phyloP scores from a whole-genome alignment of 768 basidiomycete genomes.

The Lepiota venenata region DNA sequence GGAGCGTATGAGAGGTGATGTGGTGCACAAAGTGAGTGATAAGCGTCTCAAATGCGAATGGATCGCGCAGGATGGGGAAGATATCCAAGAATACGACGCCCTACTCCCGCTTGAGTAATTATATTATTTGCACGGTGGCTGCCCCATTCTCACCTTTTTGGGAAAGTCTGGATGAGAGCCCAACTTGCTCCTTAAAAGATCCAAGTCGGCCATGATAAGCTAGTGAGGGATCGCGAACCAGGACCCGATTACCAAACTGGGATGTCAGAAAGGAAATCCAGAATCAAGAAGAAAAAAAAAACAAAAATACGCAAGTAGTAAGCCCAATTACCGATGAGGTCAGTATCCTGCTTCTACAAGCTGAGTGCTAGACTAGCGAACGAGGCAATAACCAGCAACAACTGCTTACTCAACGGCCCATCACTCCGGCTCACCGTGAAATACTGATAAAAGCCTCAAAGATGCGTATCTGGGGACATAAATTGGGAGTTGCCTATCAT shows the following conservation, averaged over 20 bases:
- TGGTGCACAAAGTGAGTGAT: conserved; percentile 88
- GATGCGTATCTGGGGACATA: not conserved
- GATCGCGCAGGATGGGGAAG: conserved; percentile 88
- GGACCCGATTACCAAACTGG: not conserved
- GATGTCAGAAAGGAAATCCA: not conserved
- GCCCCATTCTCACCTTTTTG: conserved; percentile 61
- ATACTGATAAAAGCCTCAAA: too few relatives aligned
- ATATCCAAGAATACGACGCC: conserved; percentile 94
- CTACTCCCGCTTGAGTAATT: conserved; percentile 32
- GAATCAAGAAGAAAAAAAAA: too few relatives aligned
- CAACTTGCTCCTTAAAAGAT: conserved; percentile 60
- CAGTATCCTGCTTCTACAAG: too few relatives aligned
- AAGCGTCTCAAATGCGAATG: conserved; percentile 84
- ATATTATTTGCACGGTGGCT: not conserved
- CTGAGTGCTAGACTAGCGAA: too few relatives aligned
- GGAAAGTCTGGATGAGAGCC: conserved; percentile 77
- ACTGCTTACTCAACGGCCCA: too few relatives aligned
- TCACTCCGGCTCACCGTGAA: too few relatives aligned
- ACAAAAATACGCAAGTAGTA: too few relatives aligned
- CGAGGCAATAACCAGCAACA: too few relatives aligned
- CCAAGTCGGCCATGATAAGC: conserved; percentile 67
- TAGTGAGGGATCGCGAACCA: not conserved
- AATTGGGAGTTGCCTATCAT: not conserved
- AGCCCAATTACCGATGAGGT: too few relatives aligned
- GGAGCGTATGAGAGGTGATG: conserved; percentile 75